A percentile compares a stretch with the other conserved stretches of the same genome.
phyloP scores from a whole-genome alignment of 1,139 yeast species.

The Blastobotrys arbuscula region DNA sequence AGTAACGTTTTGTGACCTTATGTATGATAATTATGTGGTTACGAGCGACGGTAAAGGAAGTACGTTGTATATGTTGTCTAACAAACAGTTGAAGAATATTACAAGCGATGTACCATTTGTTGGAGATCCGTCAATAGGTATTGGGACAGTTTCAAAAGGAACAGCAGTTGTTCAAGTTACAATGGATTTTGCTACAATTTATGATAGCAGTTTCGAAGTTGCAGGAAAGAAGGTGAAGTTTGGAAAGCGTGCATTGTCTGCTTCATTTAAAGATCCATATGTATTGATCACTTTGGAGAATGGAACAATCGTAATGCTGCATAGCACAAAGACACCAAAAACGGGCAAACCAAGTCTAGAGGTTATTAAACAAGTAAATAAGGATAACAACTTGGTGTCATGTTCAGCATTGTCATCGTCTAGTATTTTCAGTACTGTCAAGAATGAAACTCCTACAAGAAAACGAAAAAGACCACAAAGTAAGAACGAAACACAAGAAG shows the following conservation, averaged over 20 bases:
- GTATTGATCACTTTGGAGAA: slow-evolving; percentile 22
- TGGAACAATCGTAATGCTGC: slow-evolving; percentile 18
- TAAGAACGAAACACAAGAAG: background rate
- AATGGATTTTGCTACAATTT: slow-evolving; percentile 57
- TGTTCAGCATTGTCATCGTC: slow-evolving; percentile 13
- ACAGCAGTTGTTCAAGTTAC: slow-evolving; percentile 70
- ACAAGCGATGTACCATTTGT: slow-evolving; percentile 54
- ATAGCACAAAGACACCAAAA: slow-evolving; percentile 7
- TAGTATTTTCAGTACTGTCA: background rate
- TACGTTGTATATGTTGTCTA: slow-evolving; percentile 52
- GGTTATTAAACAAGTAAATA: slow-evolving; percentile 4
- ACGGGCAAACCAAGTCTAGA: slow-evolving; percentile 13
- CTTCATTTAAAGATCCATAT: slow-evolving; percentile 39
- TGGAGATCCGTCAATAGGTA: slow-evolving; percentile 61
- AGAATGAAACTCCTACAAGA: background rate
- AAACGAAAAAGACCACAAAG: slow-evolving; percentile 2
- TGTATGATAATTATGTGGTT: slow-evolving; percentile 52
- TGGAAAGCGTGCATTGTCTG: slow-evolving; percentile 48
- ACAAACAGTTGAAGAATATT: slow-evolving; percentile 57
- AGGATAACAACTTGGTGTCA: slow-evolving; percentile 4
- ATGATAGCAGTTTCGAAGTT: slow-evolving; percentile 55
- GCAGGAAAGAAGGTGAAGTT: slow-evolving; percentile 28
- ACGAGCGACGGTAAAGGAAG: slow-evolving; percentile 44
- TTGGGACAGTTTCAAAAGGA: slow-evolving; percentile 56
- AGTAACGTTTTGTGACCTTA: slow-evolving; percentile 22